Evolutionary conservation across 2,329 filamentous ascomycete genomes (phyloP).

Genomic region (Fusarium agapanthi): DNA sequence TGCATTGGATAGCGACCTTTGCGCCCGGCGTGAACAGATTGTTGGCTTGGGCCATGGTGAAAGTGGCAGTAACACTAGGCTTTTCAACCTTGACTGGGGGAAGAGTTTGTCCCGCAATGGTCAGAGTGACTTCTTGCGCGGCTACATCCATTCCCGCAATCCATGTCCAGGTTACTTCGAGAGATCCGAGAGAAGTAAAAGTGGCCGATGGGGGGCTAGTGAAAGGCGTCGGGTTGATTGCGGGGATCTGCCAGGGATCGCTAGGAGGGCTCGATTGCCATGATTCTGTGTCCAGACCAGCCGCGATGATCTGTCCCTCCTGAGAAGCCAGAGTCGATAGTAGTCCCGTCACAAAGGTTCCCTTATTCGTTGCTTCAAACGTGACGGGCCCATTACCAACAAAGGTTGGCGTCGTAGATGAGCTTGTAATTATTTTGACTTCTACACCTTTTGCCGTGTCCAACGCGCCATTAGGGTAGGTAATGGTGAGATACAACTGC

Average conservation of each 20-base stretch:
- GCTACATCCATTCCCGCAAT: rapidly evolving
- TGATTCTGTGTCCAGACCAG: rapidly evolving
- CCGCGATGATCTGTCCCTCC: neutral
- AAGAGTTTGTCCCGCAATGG: neutral
- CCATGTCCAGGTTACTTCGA: neutral
- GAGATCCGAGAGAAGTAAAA: neutral
- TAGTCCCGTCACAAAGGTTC: neutral
- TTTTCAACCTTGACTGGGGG: no score
- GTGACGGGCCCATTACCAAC: neutral
- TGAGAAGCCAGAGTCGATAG: neutral
- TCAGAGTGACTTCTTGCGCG: neutral
- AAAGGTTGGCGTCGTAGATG: neutral
- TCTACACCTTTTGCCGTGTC: no score
- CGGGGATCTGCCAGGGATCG: neutral
- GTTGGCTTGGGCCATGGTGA: neutral
- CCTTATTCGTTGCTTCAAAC: neutral
- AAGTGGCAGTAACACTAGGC: neutral
- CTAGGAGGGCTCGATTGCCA: neutral
- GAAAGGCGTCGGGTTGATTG: neutral
- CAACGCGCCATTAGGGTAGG: neutral
- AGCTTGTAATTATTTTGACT: neutral
- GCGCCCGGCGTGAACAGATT: neutral
- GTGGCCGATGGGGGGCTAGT: neutral
- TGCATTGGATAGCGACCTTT: neutral
- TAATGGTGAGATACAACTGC: neutral